These are phyloP conservation scores for Trametes polyzona DNA, from an alignment of 1,284 basidiomycete species.

Conservation along the genomic window DNA sequence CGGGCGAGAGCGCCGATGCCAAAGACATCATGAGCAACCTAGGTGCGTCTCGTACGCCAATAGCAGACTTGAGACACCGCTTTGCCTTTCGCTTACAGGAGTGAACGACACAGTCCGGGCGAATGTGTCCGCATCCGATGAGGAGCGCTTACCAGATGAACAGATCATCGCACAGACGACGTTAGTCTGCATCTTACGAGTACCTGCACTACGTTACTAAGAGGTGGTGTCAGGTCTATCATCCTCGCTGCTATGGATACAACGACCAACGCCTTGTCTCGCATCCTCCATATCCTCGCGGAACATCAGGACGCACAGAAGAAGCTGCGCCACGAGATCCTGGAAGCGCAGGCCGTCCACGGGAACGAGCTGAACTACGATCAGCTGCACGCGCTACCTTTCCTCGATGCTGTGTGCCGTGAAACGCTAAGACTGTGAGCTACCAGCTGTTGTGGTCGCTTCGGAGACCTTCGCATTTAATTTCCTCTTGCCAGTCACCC, in stretches of 20 bases:
- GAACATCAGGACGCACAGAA: conserved; percentile 1
- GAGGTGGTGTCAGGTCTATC: too few relatives aligned
- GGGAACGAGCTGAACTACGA: neutral
- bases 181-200: conserved; percentile 10
- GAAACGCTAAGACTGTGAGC: neutral
- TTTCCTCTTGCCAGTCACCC: neutral
- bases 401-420: conserved; percentile 23
- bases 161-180: conserved; percentile 33
- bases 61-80: too few relatives aligned
- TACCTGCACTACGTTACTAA: too few relatives aligned
- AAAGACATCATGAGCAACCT: conserved; percentile 49
- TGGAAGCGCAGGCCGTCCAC: neutral
- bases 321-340: conserved; percentile 1
- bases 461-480: too few relatives aligned
- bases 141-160: conserved; percentile 31
- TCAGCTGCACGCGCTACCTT: conserved; percentile 5
- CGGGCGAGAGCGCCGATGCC: conserved; percentile 33
- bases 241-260: conserved; percentile 14
- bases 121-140: conserved; percentile 25
- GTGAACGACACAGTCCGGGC: conserved; percentile 29
- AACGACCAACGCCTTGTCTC: conserved; percentile 7
- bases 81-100: neutral
- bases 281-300: conserved; percentile 6
- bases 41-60: too few relatives aligned
- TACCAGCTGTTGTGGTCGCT: neutral